A percentile compares a stretch with the other conserved stretches of the same genome.
Evolutionary conservation across 2,329 filamentous ascomycete species (phyloP).

Genomic region (Hymenoscyphus scutula): DNA sequence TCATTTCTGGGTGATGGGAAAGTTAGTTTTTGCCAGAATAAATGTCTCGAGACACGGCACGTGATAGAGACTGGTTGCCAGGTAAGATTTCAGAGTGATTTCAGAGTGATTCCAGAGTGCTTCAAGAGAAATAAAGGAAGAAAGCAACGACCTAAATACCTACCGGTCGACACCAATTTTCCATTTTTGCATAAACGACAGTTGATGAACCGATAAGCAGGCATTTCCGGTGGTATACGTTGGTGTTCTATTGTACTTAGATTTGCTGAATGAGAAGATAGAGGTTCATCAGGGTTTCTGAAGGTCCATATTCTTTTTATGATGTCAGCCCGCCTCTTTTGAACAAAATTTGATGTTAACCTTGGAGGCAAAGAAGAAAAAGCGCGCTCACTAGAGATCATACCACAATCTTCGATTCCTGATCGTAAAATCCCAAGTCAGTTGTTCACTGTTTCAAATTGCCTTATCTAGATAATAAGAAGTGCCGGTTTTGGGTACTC

Average conservation of each 20-base stretch:
- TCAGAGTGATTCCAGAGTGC: too few relatives aligned
- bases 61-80: too few relatives aligned
- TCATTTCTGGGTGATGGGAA: too few relatives aligned
- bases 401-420: background rate
- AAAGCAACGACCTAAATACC: too few relatives aligned
- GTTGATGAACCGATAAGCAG: conserved; percentile 29
- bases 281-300: background rate
- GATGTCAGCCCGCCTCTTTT: background rate
- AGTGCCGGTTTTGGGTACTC: too few relatives aligned
- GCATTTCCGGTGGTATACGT: conserved; percentile 4
- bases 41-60: too few relatives aligned
- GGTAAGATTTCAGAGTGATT: too few relatives aligned
- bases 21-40: too few relatives aligned
- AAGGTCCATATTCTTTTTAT: background rate
- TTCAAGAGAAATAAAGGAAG: too few relatives aligned
- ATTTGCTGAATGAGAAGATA: background rate
- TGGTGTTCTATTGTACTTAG: background rate
- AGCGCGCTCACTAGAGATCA: too few relatives aligned
- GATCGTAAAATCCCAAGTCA: background rate
- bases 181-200: conserved; percentile 30
- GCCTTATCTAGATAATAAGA: too few relatives aligned
- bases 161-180: conserved; percentile 16
- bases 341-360: background rate
- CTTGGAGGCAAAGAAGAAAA: background rate
- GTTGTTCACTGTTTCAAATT: too few relatives aligned